phyloP scores from a whole-genome alignment of 768 basidiomycete species.

The Phlebiopsis flavidoalba region DNA sequence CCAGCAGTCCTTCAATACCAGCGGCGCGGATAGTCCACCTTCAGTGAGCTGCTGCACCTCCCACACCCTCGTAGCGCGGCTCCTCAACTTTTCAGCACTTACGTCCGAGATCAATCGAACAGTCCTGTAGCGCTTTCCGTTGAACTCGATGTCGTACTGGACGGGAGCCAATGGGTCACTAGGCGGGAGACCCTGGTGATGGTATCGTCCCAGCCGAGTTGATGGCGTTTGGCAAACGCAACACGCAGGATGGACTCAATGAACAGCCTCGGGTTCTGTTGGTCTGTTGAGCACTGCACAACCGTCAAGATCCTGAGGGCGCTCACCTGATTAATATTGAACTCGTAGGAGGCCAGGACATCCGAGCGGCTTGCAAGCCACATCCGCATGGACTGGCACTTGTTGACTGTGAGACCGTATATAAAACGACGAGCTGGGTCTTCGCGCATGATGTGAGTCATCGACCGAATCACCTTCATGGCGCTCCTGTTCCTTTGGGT shows the following conservation, averaged over 20 bases:
- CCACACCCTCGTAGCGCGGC: no score
- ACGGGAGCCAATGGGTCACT: background rate
- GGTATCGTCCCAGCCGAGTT: background rate
- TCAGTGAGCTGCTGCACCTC: background rate
- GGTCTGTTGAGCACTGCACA: background rate
- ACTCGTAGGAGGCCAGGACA: background rate
- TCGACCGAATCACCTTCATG: background rate
- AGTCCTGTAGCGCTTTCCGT: background rate
- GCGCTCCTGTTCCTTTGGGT: background rate
- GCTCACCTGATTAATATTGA: background rate
- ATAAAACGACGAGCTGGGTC: background rate
- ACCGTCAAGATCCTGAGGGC: no score
- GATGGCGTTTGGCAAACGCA: background rate
- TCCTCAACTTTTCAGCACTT: no score
- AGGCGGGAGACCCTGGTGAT: background rate
- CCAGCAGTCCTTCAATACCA: slow-evolving; percentile 14
- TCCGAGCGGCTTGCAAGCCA: background rate
- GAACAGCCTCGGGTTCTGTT: background rate
- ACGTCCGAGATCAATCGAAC: no score
- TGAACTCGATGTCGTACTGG: background rate
- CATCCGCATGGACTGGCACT: background rate
- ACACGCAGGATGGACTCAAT: background rate
- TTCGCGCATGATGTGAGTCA: background rate
- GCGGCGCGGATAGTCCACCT: background rate
- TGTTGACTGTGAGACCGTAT: background rate